These are phyloP conservation scores for Tolypocladium nubicola DNA, from an alignment of 2,329 filamentous ascomycete species.

Conservation along the genomic window DNA sequence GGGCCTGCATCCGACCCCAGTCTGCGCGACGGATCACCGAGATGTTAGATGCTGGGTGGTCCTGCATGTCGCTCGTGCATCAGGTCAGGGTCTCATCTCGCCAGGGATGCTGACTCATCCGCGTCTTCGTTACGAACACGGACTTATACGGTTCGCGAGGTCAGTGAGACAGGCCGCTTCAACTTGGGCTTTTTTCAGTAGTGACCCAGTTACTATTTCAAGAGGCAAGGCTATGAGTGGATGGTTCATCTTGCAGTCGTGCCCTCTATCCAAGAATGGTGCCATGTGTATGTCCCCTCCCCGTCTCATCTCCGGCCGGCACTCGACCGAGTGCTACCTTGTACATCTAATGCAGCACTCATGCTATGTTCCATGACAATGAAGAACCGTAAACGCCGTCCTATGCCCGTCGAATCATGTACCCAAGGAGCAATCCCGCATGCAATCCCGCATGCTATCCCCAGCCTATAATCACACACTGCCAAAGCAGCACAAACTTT, in stretches of 20 bases:
- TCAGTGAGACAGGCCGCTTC: background rate
- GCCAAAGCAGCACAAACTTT: background rate
- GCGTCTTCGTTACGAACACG: background rate
- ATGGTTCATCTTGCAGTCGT: background rate
- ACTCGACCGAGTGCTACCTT: background rate
- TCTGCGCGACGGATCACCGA: background rate
- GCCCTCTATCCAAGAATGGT: no score
- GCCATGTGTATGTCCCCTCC: background rate
- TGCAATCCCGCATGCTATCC: background rate
- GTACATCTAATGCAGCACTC: background rate
- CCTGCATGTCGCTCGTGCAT: background rate
- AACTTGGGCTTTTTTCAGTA: background rate
- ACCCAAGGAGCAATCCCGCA: background rate
- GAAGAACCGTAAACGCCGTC: background rate
- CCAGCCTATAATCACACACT: background rate
- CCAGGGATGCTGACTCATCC: background rate
- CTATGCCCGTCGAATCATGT: background rate
- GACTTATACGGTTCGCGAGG: background rate
- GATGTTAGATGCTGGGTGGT: background rate
- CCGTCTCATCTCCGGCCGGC: background rate
- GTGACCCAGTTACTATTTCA: background rate
- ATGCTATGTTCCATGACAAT: background rate
- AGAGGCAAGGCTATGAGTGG: background rate
- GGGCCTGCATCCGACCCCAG: background rate
- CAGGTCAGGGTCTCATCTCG: background rate